These are phyloP conservation scores for Eucalyptus leucophloia DNA, from an alignment of 345 rosid genomes.

Conservation along the genomic window DNA sequence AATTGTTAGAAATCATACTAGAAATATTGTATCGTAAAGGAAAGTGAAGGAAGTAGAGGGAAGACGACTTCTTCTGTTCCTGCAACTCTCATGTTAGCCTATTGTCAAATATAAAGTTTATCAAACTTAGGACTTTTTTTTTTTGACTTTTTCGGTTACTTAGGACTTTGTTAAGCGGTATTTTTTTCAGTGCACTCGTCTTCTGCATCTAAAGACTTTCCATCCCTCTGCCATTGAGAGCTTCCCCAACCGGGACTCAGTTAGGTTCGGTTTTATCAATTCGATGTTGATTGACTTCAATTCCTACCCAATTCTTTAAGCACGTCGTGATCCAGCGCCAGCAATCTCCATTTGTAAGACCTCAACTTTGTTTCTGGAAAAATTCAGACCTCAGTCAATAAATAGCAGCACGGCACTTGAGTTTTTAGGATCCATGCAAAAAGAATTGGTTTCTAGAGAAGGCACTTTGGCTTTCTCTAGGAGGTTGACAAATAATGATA, in stretches of 20 bases:
- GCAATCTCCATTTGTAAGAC: not conserved
- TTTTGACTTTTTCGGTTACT: not conserved
- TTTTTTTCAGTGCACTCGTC: not conserved
- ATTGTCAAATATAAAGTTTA: not conserved
- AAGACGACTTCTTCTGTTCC: not conserved
- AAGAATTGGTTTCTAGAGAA: not conserved
- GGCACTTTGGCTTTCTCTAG: not conserved
- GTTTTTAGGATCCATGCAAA: not conserved
- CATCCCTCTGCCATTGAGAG: not conserved
- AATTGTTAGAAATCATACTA: not conserved
- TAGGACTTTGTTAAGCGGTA: not conserved
- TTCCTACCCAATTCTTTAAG: not conserved
- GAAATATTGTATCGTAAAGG: not conserved
- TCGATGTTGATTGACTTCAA: not conserved
- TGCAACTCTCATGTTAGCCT: not conserved
- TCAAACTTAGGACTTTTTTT: not conserved
- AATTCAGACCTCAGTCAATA: not conserved
- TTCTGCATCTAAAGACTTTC: not conserved
- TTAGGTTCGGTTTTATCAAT: not conserved
- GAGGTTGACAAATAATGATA: not conserved
- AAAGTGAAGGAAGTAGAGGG: not conserved
- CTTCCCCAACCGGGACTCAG: not conserved
- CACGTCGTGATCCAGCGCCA: not conserved
- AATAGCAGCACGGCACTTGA: not conserved
- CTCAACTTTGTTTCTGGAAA: not conserved